Evolutionary conservation across 1,284 basidiomycete species (phyloP), one percentile per base, ranked within the genome.

Genomic region (Papiliotrema laurentii): DNA sequence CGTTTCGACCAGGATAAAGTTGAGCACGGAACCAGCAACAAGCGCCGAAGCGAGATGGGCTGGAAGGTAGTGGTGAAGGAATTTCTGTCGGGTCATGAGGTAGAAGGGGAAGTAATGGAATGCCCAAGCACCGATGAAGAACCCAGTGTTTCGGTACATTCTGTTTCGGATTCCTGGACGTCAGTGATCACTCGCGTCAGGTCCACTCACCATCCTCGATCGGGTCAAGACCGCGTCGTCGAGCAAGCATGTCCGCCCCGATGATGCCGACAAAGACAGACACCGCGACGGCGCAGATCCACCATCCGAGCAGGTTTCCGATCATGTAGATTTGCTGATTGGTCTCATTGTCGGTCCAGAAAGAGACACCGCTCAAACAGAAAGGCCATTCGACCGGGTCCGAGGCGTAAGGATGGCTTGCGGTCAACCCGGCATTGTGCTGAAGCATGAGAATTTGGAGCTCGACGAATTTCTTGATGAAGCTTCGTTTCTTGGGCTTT

Each of bases 81-180:
- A 97, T 28, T 94, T 80, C 69, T 99, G 96, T 47, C 96, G 88
- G 65, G 81, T 86, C 91, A 99, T 97, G 30, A 97, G 80, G 84
- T 89, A 98, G 81, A 98, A 99, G 11, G 96, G 96, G 66, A 89
- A 77, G 77, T 97, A 99, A 75, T 99, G 96, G 55, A 87, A 89
- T 6, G 82, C 85, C 96, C 96, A 99, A 10, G 94, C 83, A 33
- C 91, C 76, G 45, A 92, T 75, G 81, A 98, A 97, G 79, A 97
- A 97, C 30, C 94, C 91, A 21, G 87, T 83, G 46, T 91, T 91
- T 72, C 97, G 93, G 83, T 92, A 88, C 25, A 97, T 78, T 38
- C 96, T 83, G 66, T 92, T 90, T 45, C 92, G 88, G 26, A 92
- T 83, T 50, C 85, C 90, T 43, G 45, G 44, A 24, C 22, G 24